These are phyloP conservation scores for Ostreobium quekettii DNA, from an alignment of 139 green algal species.

Conservation along the genomic window DNA sequence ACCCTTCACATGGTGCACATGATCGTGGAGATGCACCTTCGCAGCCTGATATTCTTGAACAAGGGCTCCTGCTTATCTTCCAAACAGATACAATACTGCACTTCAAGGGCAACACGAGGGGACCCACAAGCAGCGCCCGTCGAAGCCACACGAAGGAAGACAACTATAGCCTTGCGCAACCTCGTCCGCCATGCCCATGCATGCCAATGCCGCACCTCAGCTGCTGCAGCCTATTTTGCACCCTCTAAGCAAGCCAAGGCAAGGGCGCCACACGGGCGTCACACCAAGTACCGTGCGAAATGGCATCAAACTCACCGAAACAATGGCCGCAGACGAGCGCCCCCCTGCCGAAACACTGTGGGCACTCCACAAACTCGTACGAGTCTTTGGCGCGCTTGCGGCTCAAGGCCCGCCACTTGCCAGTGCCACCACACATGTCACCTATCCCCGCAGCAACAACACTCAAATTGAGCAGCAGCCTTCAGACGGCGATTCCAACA, in stretches of 20 bases:
- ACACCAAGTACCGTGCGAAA: neutral
- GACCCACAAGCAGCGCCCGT: too few relatives aligned
- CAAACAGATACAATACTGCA: too few relatives aligned
- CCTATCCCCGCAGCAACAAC: too few relatives aligned
- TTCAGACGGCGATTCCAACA: too few relatives aligned
- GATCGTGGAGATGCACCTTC: neutral
- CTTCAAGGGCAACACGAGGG: too few relatives aligned
- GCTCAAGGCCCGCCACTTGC: conserved; percentile 94
- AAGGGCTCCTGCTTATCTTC: neutral
- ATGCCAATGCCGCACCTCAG: neutral
- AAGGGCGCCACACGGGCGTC: neutral
- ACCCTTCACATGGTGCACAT: neutral
- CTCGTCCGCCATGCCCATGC: too few relatives aligned
- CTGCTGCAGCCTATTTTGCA: neutral
- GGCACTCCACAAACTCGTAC: conserved; percentile 98
- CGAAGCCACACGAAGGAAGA: too few relatives aligned
- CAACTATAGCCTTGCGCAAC: too few relatives aligned
- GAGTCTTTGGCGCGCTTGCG: conserved; percentile 87
- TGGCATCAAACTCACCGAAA: conserved; percentile 49
- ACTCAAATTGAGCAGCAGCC: too few relatives aligned
- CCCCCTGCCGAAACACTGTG: conserved; percentile 89
- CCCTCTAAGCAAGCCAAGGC: neutral
- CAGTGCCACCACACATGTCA: conserved; percentile 97
- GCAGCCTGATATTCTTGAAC: neutral
- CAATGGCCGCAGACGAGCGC: conserved; percentile 87